A percentile compares a stretch with the other conserved stretches of the same genome.
phyloP scores from a whole-genome alignment of 1,284 basidiomycete genomes.

The Peniophora sp. region DNA sequence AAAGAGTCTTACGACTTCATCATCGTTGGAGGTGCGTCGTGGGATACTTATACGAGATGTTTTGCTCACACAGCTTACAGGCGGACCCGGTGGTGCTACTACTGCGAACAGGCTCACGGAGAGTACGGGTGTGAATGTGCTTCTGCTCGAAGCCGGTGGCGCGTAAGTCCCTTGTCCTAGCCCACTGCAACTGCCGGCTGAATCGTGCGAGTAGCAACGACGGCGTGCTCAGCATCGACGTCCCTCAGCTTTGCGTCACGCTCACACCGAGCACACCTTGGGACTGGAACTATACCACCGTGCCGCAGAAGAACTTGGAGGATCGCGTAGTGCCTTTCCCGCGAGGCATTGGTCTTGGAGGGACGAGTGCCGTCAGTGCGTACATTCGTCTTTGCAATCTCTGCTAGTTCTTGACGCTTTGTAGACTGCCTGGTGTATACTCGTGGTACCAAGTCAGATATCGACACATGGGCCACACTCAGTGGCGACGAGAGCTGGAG shows the following conservation, averaged over 20 bases:
- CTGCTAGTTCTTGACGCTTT: background rate
- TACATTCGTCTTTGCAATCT: background rate
- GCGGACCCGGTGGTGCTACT: slow-evolving; percentile 14
- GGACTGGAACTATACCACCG: slow-evolving; percentile 8
- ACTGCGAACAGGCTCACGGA: slow-evolving; percentile 35
- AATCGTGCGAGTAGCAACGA: background rate
- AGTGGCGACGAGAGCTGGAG: slow-evolving; percentile 20
- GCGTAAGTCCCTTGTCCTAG: slow-evolving; percentile 8
- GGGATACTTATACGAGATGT: background rate
- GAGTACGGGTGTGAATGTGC: slow-evolving; percentile 24
- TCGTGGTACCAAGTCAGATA: slow-evolving; percentile 22
- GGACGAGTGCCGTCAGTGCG: slow-evolving; percentile 7
- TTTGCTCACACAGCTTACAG: slow-evolving; percentile 3
- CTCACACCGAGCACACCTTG: slow-evolving; percentile 5
- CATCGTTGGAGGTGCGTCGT: slow-evolving; percentile 13
- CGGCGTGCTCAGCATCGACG: background rate
- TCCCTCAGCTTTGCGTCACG: background rate
- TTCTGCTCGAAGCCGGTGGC: slow-evolving; percentile 30
- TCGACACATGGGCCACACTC: slow-evolving; percentile 16
- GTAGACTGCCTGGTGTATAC: slow-evolving; percentile 10
- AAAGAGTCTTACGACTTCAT: slow-evolving; percentile 14
- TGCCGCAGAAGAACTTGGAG: slow-evolving; percentile 2
- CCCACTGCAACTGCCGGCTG: background rate
- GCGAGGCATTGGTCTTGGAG: slow-evolving; percentile 5
- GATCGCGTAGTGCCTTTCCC: slow-evolving; percentile 5